Percentiles rank a stretch among this genome's conserved stretches.
phyloP scores from a whole-genome alignment of 345 rosid species.

The Geranium brycei region DNA sequence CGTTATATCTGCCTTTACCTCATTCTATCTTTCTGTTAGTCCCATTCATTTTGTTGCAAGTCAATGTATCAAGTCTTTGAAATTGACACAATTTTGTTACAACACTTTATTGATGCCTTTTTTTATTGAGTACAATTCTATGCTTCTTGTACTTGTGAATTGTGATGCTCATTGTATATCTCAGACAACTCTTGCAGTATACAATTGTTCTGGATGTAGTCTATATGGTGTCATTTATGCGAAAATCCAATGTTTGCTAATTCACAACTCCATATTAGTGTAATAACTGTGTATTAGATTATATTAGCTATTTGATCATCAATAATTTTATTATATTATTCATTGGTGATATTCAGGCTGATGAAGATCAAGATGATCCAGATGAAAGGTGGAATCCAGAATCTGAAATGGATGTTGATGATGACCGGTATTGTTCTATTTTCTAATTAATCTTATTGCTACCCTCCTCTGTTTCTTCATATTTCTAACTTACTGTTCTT shows the following conservation, averaged over 20 bases:
- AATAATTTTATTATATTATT: neutral
- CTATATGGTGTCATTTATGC: no score
- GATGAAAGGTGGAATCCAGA: constrained; percentile 79
- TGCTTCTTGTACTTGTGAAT: no score
- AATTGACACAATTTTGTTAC: neutral
- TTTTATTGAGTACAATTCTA: no score
- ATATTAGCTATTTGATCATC: constrained; percentile 1
- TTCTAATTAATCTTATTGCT: neutral
- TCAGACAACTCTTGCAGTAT: neutral
- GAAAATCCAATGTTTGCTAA: neutral
- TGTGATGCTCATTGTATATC: neutral
- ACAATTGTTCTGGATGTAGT: no score
- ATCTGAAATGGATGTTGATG: constrained; percentile 74
- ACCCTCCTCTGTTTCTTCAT: neutral
- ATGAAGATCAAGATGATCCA: constrained; percentile 68
- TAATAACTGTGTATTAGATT: neutral
- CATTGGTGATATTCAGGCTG: constrained; percentile 30
- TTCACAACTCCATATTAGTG: neutral
- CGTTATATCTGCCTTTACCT: no score
- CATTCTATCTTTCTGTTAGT: neutral
- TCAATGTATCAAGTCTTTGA: neutral
- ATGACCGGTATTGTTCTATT: constrained; percentile 29
- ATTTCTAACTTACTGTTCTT: constrained; percentile 8
- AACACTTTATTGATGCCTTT: no score
- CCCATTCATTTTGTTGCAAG: neutral